Evolutionary conservation across 1,284 basidiomycete genomes (phyloP), one percentile per base, ranked within the genome.

Genomic region (Vanrija sp.): DNA sequence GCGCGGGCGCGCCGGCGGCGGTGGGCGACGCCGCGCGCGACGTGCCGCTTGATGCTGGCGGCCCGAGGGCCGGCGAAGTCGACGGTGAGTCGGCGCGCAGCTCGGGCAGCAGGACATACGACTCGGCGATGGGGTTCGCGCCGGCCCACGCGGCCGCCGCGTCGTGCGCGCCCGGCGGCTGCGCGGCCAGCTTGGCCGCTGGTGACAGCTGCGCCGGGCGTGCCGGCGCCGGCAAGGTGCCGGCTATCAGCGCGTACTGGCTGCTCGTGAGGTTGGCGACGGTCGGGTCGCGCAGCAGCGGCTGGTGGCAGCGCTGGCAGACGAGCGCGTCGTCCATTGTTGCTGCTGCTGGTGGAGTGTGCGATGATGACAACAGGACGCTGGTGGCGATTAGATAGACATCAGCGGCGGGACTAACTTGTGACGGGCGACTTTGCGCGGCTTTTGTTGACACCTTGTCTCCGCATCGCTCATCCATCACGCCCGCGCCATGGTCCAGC

Each of bases 21-120:
- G 62, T 61, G 23, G 54, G 57, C 9, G 60, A 48, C n/a, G 43
- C 44, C 29, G 58, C 43, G 29, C 54, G 46, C 2, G 58, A 21
- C 14, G 44, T 38, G 34, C 34, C 12, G 34, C 34, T 34, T 19
- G 38, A 15, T 4, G 48, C 25, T 10, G 38, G 28, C 2, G 7
- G 28, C 28, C 28, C 6, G 1, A 28, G 18, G 25, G 19, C 40
- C 23, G 26, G n/a, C 44, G 44, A 77, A 10, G 49, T 39, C n/a
- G 51, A 40, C 6, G 43, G 42, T 9, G 15, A 6, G 39, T 23
- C 44, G 48, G 38, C 10, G 8, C 44, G n/a, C 21, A 50, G 12
- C 28, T 92, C 89, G 67, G 91, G 88, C 15, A 95, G 79, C 46
- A 96, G 82, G 60, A 96, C 88, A 74, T 91, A 96, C 34, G 89